phyloP scores from a whole-genome alignment of 768 basidiomycete species.

The Tricholoma flavovirens region DNA sequence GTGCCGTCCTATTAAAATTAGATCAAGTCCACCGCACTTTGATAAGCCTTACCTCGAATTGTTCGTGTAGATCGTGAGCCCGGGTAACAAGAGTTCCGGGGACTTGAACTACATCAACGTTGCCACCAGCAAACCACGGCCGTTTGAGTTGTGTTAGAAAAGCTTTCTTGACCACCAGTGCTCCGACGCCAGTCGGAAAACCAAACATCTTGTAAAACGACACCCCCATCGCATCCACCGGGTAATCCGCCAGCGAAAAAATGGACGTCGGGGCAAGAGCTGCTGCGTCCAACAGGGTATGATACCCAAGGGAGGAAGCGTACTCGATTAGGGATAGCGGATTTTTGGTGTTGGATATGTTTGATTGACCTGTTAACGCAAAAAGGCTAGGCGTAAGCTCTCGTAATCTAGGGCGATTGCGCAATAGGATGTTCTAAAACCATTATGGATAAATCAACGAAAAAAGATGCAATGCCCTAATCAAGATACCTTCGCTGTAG shows the following conservation, averaged over 20 bases:
- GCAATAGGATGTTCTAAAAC: conserved; percentile 49
- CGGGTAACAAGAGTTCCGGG: conserved; percentile 67
- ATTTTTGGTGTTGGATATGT: conserved; percentile 72
- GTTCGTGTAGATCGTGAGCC: conserved; percentile 55
- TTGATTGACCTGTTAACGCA: conserved; percentile 76
- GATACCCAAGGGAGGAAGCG: conserved; percentile 65
- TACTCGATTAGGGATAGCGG: conserved; percentile 58
- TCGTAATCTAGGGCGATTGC: conserved; percentile 40
- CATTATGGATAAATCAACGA: conserved; percentile 15
- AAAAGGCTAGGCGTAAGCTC: conserved; percentile 54
- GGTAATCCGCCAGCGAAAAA: conserved; percentile 58
- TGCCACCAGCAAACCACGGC: conserved; percentile 85
- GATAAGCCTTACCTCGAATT: conserved; percentile 59
- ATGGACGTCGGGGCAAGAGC: conserved; percentile 70
- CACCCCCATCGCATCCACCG: conserved; percentile 77
- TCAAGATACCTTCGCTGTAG: conserved; percentile 50
- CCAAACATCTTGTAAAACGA: conserved; percentile 93
- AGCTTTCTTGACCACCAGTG: conserved; percentile 66
- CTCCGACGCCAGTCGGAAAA: conserved; percentile 81
- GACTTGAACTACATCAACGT: conserved; percentile 78
- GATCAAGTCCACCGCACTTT: background rate
- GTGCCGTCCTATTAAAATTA: conserved; percentile 62
- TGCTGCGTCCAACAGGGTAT: conserved; percentile 76
- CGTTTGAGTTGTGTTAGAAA: conserved; percentile 57
- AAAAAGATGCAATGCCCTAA: background rate